Evolutionary conservation across 495 filamentous ascomycete genomes (phyloP), one percentile per base, ranked within the genome.

Genomic region (Penicillium alfredii): DNA sequence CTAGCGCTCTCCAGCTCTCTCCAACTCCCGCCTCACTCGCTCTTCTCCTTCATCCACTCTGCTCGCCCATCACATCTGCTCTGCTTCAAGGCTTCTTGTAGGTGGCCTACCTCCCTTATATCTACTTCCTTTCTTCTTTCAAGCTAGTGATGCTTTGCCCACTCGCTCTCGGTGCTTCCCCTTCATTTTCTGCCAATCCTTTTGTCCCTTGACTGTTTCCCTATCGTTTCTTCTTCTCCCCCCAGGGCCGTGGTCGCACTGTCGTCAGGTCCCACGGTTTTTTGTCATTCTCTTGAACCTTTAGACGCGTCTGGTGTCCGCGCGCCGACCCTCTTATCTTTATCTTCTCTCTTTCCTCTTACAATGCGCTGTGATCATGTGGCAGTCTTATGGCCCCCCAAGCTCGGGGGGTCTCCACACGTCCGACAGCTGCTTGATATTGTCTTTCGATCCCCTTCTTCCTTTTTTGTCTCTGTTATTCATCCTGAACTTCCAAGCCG

Each of bases 41-140:
- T 45, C 44, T 30, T 35, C 39, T 37, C 30, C 44, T 45, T 35
- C 33, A 13, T 23, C 30, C 33, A 38, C 18, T 20, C 27, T 30
- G 17, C 32, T 33, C 38, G 37, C 31, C 51, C 48, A 51, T 54
- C 40, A 39, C 41, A 40, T 40, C 44, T 47, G n/a, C n/a, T n/a
- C n/a, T n/a, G n/a, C n/a, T 40, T 27, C 36, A 53, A 55, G 64
- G 64, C 61, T 64, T 68, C 61, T 68, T 66, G 64, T 68, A 68
- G 65, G 65, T 69, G 45, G 61, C 63, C 60, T 65, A 42, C 47
- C 55, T 58, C 42, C 36, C 36, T 53, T 36, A 42, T 35, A 46
- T 36, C 33, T 44, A 50, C 41, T 55, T 43, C 25, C 32, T 35
- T 35, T 40, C 27, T 45, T 53, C 42, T 52, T n/a, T n/a, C n/a